Percentiles rank a stretch among this genome's conserved stretches.
Evolutionary conservation across 805 yeast species (phyloP).

Genomic region (Suhomyces canberraensis): DNA sequence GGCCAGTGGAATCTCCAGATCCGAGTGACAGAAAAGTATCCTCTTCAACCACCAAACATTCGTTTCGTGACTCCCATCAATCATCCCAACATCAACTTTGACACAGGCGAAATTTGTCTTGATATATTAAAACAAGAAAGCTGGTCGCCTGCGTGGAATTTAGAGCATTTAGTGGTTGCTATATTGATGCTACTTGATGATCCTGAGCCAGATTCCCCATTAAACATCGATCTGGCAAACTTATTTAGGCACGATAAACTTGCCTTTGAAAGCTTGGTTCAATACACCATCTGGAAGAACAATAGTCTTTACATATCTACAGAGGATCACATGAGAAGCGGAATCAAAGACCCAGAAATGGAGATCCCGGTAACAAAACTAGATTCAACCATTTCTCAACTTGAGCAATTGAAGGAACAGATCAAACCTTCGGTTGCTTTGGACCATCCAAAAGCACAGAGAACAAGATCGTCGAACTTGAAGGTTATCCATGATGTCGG

Average conservation of each 20-base stretch:
- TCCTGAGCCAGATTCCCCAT: slow-evolving; percentile 71
- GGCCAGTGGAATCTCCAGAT: slow-evolving; percentile 52
- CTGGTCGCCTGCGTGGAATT: slow-evolving; percentile 78
- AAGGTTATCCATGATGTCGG: slow-evolving; percentile 32
- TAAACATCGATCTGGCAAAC: slow-evolving; percentile 68
- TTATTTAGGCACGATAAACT: slow-evolving; percentile 43
- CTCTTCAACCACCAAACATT: slow-evolving; percentile 56
- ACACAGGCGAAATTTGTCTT: slow-evolving; percentile 67
- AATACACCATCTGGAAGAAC: slow-evolving; percentile 39
- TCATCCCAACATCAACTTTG: slow-evolving; percentile 40
- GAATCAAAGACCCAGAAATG: background rate
- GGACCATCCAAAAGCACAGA: background rate
- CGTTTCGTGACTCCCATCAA: slow-evolving; percentile 42
- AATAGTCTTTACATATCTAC: slow-evolving; percentile 19
- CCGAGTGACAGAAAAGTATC: slow-evolving; percentile 47
- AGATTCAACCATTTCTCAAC: slow-evolving; percentile 4
- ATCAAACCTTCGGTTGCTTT: background rate
- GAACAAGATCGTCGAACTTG: slow-evolving; percentile 5
- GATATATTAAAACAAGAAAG: slow-evolving; percentile 54
- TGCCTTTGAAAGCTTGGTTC: slow-evolving; percentile 40
- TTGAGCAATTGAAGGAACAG: slow-evolving; percentile 4
- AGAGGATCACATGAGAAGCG: slow-evolving; percentile 1
- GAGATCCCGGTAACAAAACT: background rate
- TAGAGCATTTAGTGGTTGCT: slow-evolving; percentile 54
- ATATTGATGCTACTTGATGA: slow-evolving; percentile 53